Base-by-base conservation (phyloP, 257 asterid genomes). In the Datura wrightii region DNA sequence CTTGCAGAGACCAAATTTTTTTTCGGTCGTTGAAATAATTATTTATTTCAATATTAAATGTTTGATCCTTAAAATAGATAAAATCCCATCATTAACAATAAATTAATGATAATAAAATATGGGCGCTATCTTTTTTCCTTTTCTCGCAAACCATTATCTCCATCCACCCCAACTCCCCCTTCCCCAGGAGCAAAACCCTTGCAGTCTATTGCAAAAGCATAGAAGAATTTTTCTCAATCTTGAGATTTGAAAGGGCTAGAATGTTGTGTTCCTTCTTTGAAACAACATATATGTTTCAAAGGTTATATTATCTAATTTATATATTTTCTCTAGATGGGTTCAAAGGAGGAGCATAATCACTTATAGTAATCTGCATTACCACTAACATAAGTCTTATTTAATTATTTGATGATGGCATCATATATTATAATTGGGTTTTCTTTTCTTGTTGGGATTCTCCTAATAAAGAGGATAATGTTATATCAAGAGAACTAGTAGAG, bases 161-260 rank as follows among this genome's bases (percentile, higher is more conserved):
- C 31, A 24, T 24, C 31, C 31, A 24, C 31, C 31, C 31, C 31
- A 24, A 24, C 31, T 24, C 31, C 31, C 31, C 31, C 31, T 24
- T 24, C 31, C 31, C 31, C 0, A 24, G 31, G 31, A 24, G 31
- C 31, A 24, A 24, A 24, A 24, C 31, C 31, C 31, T 24, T 24
- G 31, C 31, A 1, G 31, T 24, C 31, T 24, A 24, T 24, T 24
- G 31, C 31, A 24, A 24, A 24, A 24, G 31, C 31, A 24, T 24
- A 24, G 31, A 24, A 24, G 31, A 90, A 89, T 96, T 92, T 84
- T 66, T 94, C 84, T 96, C 99, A 82, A 93, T 94, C 92, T 90
- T 96, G 88, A 92, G 98, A 89, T 59, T 92, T 76, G 97, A 92
- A 89, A 93, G 97, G 71, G 83, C 85, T 76, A 97, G 97, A 87